Evolutionary conservation across 441 rosid genomes (phyloP), one percentile per base, ranked within the genome.

Genomic region (Populus hybrid): DNA sequence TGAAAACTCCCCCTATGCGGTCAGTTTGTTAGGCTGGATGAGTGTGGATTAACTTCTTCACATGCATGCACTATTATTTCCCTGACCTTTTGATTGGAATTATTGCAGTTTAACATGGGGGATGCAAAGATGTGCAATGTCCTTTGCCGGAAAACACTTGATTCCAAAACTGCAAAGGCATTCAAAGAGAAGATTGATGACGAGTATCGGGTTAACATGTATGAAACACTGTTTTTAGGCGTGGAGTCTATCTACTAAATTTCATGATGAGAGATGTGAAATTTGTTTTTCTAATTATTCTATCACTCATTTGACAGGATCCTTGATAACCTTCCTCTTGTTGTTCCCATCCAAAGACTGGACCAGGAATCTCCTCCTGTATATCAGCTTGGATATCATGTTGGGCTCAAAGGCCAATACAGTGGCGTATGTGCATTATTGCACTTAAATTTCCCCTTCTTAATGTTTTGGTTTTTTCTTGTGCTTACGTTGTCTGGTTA

Each of bases 271-370:
- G 78, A 67, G n/a, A 9, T 57, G 69, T 69, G 38, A 8, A 2
- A 24, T 70, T 76, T 9, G 70, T 75, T 40, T 36, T 30, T 61
- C 53, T 77, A 9, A 64, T 73, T 78, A 61, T 71, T 74, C 57
- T 76, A 19, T 77, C 59, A 30, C 65, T 57, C 73, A 50, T 79
- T 24, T 82, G 73, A 67, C 84, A 95, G 99, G 99, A 95, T 94
- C 87, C 91, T 95, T 83, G 99, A 95, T 79, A 95, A 95, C 78
- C 98, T 95, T 85, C 99, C 99, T 65, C 79, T 95, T 73, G 98
- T 94, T 75, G 93, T 92, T 77, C 97, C 93, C 6, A 78, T 87
- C 69, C 81, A 76, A 77, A 90, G 94, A 75, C 78, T 86, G 26
- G 96, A 91, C 82, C 94, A 82, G 80, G 93, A 87, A 70, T 84